Evolutionary conservation across 2,329 filamentous ascomycete species (phyloP).

Genomic region (Fusarium nygamai): DNA sequence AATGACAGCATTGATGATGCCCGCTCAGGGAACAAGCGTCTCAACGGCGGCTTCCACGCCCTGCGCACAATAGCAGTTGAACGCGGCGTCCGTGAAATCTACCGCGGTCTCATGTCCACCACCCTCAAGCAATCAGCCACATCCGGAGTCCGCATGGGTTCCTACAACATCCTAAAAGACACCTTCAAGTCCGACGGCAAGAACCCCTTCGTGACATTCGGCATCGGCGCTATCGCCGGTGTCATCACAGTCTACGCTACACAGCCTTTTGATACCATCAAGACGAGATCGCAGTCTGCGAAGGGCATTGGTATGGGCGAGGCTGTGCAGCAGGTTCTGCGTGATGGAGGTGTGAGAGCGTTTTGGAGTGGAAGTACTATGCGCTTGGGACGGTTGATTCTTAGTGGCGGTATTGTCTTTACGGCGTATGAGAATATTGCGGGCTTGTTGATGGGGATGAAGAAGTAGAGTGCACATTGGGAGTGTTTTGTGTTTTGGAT

Average conservation of each 20-base stretch:
- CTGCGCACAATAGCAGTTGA: conserved; percentile 49
- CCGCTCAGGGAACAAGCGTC: conserved; percentile 42
- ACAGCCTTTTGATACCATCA: conserved; percentile 71
- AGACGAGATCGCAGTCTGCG: conserved; percentile 70
- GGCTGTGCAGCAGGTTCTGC: conserved; percentile 63
- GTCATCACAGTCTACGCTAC: conserved; percentile 68
- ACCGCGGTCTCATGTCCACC: conserved; percentile 56
- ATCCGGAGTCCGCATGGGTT: conserved; percentile 58
- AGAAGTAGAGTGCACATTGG: background rate
- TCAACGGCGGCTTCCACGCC: conserved; percentile 46
- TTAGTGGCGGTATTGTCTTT: conserved; percentile 74
- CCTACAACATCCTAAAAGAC: conserved; percentile 59
- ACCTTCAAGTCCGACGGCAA: conserved; percentile 29
- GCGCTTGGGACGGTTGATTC: conserved; percentile 70
- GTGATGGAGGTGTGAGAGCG: conserved; percentile 66
- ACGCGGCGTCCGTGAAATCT: conserved; percentile 54
- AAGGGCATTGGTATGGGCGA: conserved; percentile 66
- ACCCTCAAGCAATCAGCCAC: conserved; percentile 60
- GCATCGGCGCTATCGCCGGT: conserved; percentile 69
- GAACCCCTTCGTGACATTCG: conserved; percentile 61
- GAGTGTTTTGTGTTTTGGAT: background rate
- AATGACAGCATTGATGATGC: conserved; percentile 49
- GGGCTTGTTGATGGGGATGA: conserved; percentile 4
- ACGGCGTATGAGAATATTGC: conserved; percentile 69
- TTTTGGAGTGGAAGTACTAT: conserved; percentile 77